Conservation (phyloP, 768 basidiomycete genomes). For the Lactifluus pinguis region DNA sequence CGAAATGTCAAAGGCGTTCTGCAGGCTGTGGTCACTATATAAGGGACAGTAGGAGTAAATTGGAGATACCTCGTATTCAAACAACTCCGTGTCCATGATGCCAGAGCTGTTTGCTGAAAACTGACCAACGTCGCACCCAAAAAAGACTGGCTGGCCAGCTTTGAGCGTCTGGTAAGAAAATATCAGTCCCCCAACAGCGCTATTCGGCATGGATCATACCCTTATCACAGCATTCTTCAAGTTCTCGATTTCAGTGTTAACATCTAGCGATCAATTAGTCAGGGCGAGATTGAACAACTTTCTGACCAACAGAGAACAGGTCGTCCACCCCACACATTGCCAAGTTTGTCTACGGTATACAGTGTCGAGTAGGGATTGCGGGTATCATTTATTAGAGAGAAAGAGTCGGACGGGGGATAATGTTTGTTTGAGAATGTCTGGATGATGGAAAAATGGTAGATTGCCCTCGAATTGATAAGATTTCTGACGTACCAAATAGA, state of each 20-base stretch:
- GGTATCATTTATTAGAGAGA: conserved; percentile 94
- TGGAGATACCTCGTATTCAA: conserved; percentile 61
- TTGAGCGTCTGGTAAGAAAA: conserved; percentile 40
- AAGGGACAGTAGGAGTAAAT: not conserved
- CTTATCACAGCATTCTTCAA: conserved; percentile 79
- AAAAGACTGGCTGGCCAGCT: conserved; percentile 85
- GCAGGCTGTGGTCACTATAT: not conserved
- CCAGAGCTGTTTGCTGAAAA: conserved; percentile 61
- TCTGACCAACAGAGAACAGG: conserved; percentile 65
- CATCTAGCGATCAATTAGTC: conserved; percentile 42
- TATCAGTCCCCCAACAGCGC: not conserved
- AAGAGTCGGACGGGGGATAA: conserved; percentile 45
- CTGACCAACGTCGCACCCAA: conserved; percentile 93
- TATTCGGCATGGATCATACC: conserved; percentile 26
- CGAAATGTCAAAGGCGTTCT: conserved; percentile 78
- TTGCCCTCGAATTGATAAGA: conserved; percentile 14
- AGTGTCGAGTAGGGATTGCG: conserved; percentile 74
- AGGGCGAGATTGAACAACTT: not conserved
- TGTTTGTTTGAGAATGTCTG: conserved; percentile 24
- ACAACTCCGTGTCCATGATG: conserved; percentile 80
- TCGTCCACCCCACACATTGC: conserved; percentile 85
- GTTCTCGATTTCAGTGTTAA: conserved; percentile 76
- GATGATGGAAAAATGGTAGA: not conserved
- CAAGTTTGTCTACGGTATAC: conserved; percentile 88
- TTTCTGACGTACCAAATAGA: conserved; percentile 40